phyloP scores from a whole-genome alignment of 768 basidiomycete genomes.

The Ramaria sp. region DNA sequence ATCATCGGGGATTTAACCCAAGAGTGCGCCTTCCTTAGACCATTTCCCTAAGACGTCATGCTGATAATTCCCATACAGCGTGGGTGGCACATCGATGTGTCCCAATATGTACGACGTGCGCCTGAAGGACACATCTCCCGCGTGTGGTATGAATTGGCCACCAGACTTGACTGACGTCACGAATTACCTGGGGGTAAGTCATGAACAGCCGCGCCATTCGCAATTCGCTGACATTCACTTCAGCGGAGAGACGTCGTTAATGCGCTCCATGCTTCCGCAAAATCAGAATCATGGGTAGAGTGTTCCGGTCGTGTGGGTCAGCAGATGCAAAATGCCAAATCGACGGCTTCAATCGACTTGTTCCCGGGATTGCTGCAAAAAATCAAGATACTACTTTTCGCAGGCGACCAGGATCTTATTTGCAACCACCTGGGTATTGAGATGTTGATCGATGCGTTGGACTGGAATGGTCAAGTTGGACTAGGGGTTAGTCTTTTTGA shows the following conservation, averaged over 20 bases:
- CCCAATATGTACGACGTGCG: constrained; percentile 95
- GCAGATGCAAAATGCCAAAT: constrained; percentile 44
- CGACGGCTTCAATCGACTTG: constrained; percentile 62
- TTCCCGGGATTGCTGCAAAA: constrained; percentile 69
- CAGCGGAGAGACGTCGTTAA: constrained; percentile 72
- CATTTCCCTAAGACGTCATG: not conserved
- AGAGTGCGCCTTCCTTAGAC: not conserved
- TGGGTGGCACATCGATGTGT: constrained; percentile 64
- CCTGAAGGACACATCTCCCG: constrained; percentile 72
- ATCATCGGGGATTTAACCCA: constrained; percentile 1
- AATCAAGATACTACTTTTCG: constrained; percentile 85
- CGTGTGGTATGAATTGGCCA: constrained; percentile 98
- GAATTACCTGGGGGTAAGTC: constrained; percentile 67
- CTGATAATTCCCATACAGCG: constrained; percentile 27
- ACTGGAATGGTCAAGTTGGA: constrained; percentile 80
- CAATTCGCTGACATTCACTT: not conserved
- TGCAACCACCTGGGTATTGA: constrained; percentile 94
- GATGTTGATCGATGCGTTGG: constrained; percentile 68
- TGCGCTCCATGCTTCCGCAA: constrained; percentile 73
- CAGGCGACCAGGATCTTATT: constrained; percentile 91
- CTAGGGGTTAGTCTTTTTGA: constrained; percentile 54
- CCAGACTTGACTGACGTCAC: constrained; percentile 70
- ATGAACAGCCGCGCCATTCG: not conserved
- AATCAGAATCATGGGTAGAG: constrained; percentile 80
- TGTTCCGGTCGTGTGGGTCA: constrained; percentile 59